phyloP scores from a whole-genome alignment of 352 stramenopile genomes.

The Pythium pyrilobum region DNA sequence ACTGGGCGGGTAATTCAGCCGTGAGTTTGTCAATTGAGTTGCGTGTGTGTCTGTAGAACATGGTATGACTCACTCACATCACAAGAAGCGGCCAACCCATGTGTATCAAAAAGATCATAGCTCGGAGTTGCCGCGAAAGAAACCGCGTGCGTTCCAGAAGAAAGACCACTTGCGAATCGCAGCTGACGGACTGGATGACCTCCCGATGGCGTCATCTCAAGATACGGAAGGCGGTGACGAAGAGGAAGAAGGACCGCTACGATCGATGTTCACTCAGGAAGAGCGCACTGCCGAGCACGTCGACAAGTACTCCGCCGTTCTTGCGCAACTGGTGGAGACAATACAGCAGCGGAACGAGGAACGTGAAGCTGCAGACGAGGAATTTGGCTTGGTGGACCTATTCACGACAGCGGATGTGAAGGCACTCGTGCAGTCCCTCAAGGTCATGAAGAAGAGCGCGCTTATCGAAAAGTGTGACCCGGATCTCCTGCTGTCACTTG shows the following conservation, averaged over 20 bases:
- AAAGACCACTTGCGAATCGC: conserved; percentile 8
- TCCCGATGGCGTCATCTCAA: conserved; percentile 10
- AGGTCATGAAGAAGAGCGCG: conserved; percentile 59
- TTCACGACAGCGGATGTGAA: conserved; percentile 51
- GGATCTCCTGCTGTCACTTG: conserved; percentile 51
- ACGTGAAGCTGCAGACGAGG: conserved; percentile 16
- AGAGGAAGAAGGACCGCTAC: conserved; percentile 26
- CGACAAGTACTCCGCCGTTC: conserved; percentile 56
- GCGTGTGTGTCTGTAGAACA: too few relatives aligned
- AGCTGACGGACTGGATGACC: conserved; percentile 4
- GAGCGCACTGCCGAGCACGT: conserved; percentile 49
- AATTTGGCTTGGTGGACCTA: conserved; percentile 31
- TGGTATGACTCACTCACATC: too few relatives aligned
- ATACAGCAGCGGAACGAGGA: conserved; percentile 30
- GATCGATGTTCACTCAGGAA: conserved; percentile 42
- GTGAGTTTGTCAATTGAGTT: too few relatives aligned
- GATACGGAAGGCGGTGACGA: conserved; percentile 9
- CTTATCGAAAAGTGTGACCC: conserved; percentile 53
- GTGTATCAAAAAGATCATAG: too few relatives aligned
- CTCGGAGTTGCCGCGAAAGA: conserved; percentile 16
- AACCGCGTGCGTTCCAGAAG: conserved; percentile 5
- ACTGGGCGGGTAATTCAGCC: too few relatives aligned
- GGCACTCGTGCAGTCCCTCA: conserved; percentile 53
- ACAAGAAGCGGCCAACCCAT: too few relatives aligned
- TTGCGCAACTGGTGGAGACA: conserved; percentile 38